These are phyloP conservation scores for Ogataea trehalophila DNA, from an alignment of 805 yeast genomes.

Conservation along the genomic window DNA sequence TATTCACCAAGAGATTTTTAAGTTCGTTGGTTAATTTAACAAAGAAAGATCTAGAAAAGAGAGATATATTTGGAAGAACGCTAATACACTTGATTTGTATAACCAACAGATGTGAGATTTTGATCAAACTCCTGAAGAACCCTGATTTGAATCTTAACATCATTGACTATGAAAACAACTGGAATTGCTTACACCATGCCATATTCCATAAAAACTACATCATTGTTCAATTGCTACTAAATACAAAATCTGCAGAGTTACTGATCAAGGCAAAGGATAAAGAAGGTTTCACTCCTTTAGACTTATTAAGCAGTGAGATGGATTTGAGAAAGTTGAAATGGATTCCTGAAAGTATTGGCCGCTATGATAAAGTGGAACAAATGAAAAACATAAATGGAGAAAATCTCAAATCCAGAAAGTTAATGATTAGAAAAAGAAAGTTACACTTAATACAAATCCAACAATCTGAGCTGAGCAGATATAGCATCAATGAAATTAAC, in stretches of 20 bases:
- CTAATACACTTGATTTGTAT: conserved; percentile 54
- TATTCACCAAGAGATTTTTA: conserved; percentile 12
- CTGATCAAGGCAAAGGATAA: conserved; percentile 60
- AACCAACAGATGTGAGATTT: conserved; percentile 42
- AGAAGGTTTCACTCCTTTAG: conserved; percentile 68
- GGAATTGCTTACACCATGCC: conserved; percentile 76
- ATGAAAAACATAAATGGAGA: conserved; percentile 34
- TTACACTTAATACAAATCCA: background rate
- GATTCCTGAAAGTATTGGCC: conserved; percentile 25
- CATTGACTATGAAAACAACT: conserved; percentile 71
- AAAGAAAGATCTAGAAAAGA: conserved; percentile 35
- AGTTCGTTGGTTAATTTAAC: conserved; percentile 26
- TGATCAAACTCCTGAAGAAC: conserved; percentile 43
- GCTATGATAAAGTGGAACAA: background rate
- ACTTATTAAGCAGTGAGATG: conserved; percentile 44
- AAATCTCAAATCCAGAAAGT: conserved; percentile 24
- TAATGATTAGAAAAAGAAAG: background rate
- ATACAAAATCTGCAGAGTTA: conserved; percentile 17
- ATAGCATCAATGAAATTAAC: conserved; percentile 22
- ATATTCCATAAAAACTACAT: conserved; percentile 51
- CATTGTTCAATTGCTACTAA: conserved; percentile 44
- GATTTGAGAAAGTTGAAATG: conserved; percentile 37
- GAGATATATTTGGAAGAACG: conserved; percentile 68
- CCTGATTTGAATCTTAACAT: conserved; percentile 41
- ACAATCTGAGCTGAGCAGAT: background rate